phyloP scores from a whole-genome alignment of 108 stramenopile genomes.

The Poteriospumella lacustris region DNA sequence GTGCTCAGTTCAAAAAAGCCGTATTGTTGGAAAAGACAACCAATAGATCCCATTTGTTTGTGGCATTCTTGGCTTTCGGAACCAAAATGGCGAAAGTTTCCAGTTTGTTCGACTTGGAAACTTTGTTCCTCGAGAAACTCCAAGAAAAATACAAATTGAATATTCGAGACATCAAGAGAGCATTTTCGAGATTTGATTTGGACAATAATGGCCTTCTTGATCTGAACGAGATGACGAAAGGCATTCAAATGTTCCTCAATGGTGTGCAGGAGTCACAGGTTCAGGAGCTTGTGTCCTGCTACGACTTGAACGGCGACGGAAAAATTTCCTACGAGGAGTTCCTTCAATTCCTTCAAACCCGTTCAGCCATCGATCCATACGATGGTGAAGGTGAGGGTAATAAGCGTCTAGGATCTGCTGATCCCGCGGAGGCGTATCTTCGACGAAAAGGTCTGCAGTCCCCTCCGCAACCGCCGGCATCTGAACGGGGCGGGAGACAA shows the following conservation, averaged over 20 bases:
- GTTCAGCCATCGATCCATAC: background rate
- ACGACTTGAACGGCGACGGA: conserved; percentile 23
- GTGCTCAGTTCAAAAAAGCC: no score
- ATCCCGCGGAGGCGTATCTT: background rate
- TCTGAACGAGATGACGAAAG: background rate
- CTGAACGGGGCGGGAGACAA: background rate
- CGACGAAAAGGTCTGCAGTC: background rate
- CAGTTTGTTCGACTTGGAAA: conserved; percentile 5
- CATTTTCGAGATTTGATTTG: conserved; percentile 21
- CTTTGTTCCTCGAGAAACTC: conserved; percentile 23
- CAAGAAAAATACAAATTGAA: conserved; percentile 26
- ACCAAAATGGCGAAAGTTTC: no score
- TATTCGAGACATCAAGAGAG: conserved; percentile 21
- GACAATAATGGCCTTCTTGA: conserved; percentile 21
- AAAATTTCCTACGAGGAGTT: conserved; percentile 16
- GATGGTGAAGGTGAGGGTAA: background rate
- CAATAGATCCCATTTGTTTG: no score
- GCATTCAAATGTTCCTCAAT: conserved; percentile 8
- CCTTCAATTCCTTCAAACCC: background rate
- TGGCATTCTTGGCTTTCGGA: no score
- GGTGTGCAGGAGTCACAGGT: background rate
- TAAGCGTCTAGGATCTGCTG: background rate
- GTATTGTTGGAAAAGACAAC: no score
- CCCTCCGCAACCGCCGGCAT: background rate
- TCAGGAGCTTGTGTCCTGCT: background rate